phyloP scores from a whole-genome alignment of 2,329 filamentous ascomycete genomes.

The Fusarium musae region DNA sequence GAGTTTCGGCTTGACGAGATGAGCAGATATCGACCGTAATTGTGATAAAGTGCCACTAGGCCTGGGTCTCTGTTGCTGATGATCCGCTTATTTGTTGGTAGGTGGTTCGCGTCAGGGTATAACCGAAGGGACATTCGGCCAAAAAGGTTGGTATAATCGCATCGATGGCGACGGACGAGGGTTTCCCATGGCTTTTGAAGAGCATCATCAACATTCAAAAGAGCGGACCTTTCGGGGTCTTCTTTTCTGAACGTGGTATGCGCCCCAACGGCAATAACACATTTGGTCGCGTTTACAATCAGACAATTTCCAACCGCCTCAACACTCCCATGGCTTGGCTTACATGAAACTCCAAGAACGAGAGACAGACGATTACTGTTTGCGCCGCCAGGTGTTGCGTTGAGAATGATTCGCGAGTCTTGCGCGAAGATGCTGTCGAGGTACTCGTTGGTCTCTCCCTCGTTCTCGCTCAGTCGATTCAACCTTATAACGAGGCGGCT shows the following conservation, averaged over 20 bases:
- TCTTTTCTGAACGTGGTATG: constrained; percentile 39
- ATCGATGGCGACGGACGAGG: constrained; percentile 19
- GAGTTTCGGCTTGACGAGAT: constrained; percentile 40
- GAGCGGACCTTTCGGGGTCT: constrained; percentile 33
- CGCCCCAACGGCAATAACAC: constrained; percentile 34
- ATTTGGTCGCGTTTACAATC: constrained; percentile 13
- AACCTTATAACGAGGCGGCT: constrained; percentile 42
- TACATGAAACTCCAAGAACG: constrained; percentile 21
- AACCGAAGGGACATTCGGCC: constrained; percentile 29
- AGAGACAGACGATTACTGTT: constrained; percentile 35
- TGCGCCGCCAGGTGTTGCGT: constrained; percentile 38
- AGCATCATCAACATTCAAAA: constrained; percentile 40
- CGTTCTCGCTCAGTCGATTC: constrained; percentile 35
- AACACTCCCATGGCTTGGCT: neutral
- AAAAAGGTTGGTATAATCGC: constrained; percentile 37
- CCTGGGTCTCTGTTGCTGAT: constrained; percentile 39
- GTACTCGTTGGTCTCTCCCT: constrained; percentile 43
- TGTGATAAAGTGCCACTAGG: constrained; percentile 44
- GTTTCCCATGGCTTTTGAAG: constrained; percentile 27
- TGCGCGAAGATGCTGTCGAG: constrained; percentile 36
- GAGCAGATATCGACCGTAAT: constrained; percentile 49
- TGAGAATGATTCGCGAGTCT: constrained; percentile 27
- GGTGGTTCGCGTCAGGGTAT: constrained; percentile 33
- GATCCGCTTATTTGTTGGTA: constrained; percentile 38
- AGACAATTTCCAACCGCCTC: constrained; percentile 34